phyloP scores from a whole-genome alignment of 2,329 filamentous ascomycete species.

The Pseudogymnoascus destructans region DNA sequence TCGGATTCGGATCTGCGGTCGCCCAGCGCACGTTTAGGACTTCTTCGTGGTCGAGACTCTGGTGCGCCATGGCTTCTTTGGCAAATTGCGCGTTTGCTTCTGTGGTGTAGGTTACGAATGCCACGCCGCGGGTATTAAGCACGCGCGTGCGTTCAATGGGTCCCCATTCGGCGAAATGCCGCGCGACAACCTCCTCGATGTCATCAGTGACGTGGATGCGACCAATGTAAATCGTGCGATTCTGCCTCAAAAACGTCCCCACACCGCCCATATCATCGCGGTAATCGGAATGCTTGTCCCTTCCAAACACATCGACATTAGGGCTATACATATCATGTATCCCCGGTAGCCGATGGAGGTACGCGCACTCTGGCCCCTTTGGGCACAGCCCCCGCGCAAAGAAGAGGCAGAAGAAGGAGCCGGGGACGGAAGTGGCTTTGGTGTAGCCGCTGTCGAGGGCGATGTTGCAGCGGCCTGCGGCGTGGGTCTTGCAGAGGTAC shows the following conservation, averaged over 20 bases:
- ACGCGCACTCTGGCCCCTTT: conserved; percentile 85
- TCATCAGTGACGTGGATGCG: conserved; percentile 92
- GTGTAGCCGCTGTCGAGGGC: conserved; percentile 69
- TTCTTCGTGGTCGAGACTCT: conserved; percentile 81
- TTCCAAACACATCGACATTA: conserved; percentile 88
- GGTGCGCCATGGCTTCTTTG: conserved; percentile 92
- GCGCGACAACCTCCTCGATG: conserved; percentile 87
- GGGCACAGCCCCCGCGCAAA: conserved; percentile 75
- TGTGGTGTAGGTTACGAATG: conserved; percentile 88
- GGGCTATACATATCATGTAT: conserved; percentile 84
- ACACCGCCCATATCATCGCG: conserved; percentile 97
- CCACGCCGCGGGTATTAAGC: conserved; percentile 77
- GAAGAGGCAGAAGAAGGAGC: conserved; percentile 84
- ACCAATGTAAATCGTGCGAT: conserved; percentile 85
- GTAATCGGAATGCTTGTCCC: conserved; percentile 88
- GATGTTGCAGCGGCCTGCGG: conserved; percentile 77
- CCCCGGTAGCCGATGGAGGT: conserved; percentile 76
- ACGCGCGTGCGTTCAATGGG: conserved; percentile 77
- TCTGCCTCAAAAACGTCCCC: conserved; percentile 84
- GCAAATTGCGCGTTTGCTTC: conserved; percentile 84
- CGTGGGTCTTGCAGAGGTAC: conserved; percentile 68
- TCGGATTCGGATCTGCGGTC: conserved; percentile 88
- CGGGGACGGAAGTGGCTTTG: conserved; percentile 59
- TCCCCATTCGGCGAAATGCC: conserved; percentile 96
- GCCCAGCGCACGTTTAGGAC: conserved; percentile 95